phyloP scores from a whole-genome alignment of 208 protist genomes.

The Crithidia fasciculata region DNA sequence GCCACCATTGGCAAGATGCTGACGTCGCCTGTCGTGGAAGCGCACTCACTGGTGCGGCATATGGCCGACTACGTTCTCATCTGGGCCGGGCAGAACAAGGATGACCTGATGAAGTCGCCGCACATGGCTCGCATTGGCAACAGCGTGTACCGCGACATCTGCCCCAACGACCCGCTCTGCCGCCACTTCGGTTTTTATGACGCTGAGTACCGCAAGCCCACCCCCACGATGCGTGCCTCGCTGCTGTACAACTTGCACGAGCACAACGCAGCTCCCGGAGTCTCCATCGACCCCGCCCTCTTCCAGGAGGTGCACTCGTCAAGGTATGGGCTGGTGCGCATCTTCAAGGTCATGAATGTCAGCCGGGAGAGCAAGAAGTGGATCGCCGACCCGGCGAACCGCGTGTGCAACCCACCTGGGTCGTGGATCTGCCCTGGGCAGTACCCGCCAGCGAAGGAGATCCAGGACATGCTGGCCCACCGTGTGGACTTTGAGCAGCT shows the following conservation, averaged over 20 bases:
- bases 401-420: slow-evolving; percentile 57
- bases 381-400: slow-evolving; percentile 58
- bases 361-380: slow-evolving; percentile 66
- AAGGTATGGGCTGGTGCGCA: slow-evolving; percentile 95
- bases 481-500: slow-evolving; percentile 57
- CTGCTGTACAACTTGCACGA: slow-evolving; percentile 70
- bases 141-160: slow-evolving; percentile 82
- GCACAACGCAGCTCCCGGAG: not conserved
- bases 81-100: slow-evolving; percentile 48
- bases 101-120: slow-evolving; percentile 66
- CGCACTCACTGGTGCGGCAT: slow-evolving; percentile 90
- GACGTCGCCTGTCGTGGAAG: slow-evolving; percentile 84
- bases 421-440: slow-evolving; percentile 75
- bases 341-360: slow-evolving; percentile 96
- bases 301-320: slow-evolving; percentile 94
- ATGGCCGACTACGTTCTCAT: slow-evolving; percentile 98
- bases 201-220: slow-evolving; percentile 30
- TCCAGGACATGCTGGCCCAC: slow-evolving; percentile 68
- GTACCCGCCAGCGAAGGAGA: slow-evolving; percentile 76
- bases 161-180: slow-evolving; percentile 69
- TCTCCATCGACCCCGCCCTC: slow-evolving; percentile 26
- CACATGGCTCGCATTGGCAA: slow-evolving; percentile 77
- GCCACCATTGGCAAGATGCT: slow-evolving; percentile 95
- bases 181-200: slow-evolving; percentile 47
- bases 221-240: slow-evolving; percentile 55